Evolutionary conservation across 208 protist genomes (phyloP), one percentile per base, ranked within the genome.

Genomic region (Novymonas esmeraldas): DNA sequence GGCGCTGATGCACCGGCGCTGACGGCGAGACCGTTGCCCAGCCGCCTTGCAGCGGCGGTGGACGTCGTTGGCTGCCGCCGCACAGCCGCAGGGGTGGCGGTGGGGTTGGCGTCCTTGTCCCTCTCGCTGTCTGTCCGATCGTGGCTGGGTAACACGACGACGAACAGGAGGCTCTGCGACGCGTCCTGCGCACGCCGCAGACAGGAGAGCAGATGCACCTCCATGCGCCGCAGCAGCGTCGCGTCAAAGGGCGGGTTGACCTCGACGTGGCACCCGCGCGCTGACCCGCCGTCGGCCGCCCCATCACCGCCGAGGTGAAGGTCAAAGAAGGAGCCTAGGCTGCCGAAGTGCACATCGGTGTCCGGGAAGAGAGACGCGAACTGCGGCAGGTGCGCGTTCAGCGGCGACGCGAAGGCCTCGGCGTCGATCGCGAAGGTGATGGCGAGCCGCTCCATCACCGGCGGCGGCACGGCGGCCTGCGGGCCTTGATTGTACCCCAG

Each of bases 341-440:
- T 85, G n/a, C 89, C 89, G 71, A 96, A 97, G 33, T 60, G 77
- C 1, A 29, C 44, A 67, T 97, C 93, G 5, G 81, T 92, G 64
- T 97, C 93, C 0, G 87, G 79, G 50, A 97, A 97, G 1, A 92
- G 66, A 41, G 86, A 94, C 57, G 82, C 86, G 64, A 84, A 97
- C 44, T 63, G 67, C 3, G 69, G 68, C 52, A 94, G 83, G 42
- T 92, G 84, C 50, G 78, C 78, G 61, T 97, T 97, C 22, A 96
- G 52, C 28, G 93, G 93, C 2, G 85, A 94, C 14, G 90, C 93
- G 66, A 97, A 97, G 16, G 84, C 90, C 79, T 97, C 93, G 11
- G 75, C 68, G n/a, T 48, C 39, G 20, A 94, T 79, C 29, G 70
- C 60, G 59, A 95, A 90, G 41, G 48, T 39, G 31, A 31, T 16